Percentiles rank a stretch among this genome's conserved stretches.
Evolutionary conservation across 495 filamentous ascomycete genomes (phyloP).

Genomic region (Hypoxylon crocopeplum): DNA sequence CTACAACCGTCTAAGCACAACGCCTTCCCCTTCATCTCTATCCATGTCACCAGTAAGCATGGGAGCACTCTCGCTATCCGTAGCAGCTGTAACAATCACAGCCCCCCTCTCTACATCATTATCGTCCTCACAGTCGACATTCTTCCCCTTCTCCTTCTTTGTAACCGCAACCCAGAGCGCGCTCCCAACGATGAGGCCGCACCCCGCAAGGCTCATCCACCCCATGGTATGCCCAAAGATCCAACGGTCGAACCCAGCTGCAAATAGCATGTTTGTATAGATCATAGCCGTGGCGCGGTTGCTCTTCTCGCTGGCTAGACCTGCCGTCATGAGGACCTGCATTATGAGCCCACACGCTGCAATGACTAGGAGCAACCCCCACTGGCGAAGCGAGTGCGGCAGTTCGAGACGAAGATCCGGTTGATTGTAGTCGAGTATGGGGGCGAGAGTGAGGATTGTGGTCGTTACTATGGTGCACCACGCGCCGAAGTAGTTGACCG

Average conservation of each 20-base stretch:
- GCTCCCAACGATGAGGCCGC: constrained; percentile 78
- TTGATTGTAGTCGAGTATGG: constrained; percentile 53
- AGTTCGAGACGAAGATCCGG: constrained; percentile 66
- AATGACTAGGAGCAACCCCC: constrained; percentile 72
- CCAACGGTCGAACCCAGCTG: constrained; percentile 78
- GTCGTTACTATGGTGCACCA: constrained; percentile 72
- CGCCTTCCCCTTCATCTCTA: constrained; percentile 16
- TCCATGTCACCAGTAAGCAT: constrained; percentile 25
- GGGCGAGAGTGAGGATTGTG: constrained; percentile 59
- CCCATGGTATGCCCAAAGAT: constrained; percentile 77
- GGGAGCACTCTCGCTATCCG: constrained; percentile 34
- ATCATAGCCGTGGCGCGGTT: constrained; percentile 86
- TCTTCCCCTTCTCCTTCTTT: constrained; percentile 43
- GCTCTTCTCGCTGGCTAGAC: constrained; percentile 70
- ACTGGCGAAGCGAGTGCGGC: constrained; percentile 68
- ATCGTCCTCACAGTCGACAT: constrained; percentile 15
- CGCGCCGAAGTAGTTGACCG: constrained; percentile 83
- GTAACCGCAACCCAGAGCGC: constrained; percentile 79
- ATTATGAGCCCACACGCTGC: constrained; percentile 81
- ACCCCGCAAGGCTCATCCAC: constrained; percentile 71
- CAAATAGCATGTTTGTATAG: constrained; percentile 93
- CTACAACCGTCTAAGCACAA: constrained; percentile 22
- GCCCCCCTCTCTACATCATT: constrained; percentile 13
- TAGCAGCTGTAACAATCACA: not conserved
- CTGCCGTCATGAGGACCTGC: constrained; percentile 87